phyloP scores from a whole-genome alignment of 768 basidiomycete genomes.

The Naganishia vaughanmartiniae region DNA sequence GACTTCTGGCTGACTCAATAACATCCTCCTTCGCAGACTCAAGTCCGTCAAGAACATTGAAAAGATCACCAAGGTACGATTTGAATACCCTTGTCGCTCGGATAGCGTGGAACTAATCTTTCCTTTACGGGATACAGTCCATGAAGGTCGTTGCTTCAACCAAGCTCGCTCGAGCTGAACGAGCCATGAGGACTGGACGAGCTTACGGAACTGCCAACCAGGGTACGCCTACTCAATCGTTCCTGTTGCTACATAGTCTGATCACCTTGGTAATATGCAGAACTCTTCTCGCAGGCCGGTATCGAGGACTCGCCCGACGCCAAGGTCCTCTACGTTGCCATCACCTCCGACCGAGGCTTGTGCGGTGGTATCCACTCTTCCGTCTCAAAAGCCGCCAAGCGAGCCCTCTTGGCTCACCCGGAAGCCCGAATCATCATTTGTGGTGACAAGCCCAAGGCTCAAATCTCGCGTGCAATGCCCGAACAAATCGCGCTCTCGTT shows the following conservation, averaged over 20 bases:
- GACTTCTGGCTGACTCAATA: constrained; percentile 49
- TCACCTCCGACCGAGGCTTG: constrained; percentile 98
- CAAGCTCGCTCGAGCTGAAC: constrained; percentile 90
- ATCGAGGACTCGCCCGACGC: constrained; percentile 60
- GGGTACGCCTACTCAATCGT: constrained; percentile 58
- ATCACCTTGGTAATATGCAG: constrained; percentile 54
- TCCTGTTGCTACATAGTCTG: neutral
- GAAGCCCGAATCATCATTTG: constrained; percentile 72
- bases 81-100: constrained; percentile 39
- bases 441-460: constrained; percentile 96
- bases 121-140: constrained; percentile 55
- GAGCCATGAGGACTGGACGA: constrained; percentile 87
- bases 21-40: constrained; percentile 55
- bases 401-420: constrained; percentile 60
- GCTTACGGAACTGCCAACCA: constrained; percentile 87
- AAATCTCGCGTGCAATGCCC: constrained; percentile 68
- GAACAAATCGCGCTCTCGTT: constrained; percentile 77
- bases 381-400: constrained; percentile 82
- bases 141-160: constrained; percentile 99
- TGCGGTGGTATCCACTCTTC: constrained; percentile 99
- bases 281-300: constrained; percentile 76
- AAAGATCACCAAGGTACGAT: constrained; percentile 86
- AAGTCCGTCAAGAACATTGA: constrained; percentile 93
- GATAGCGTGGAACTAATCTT: neutral
- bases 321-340: constrained; percentile 81